These are phyloP conservation scores for Naganishia albida DNA, from an alignment of 1,284 basidiomycete species.

Conservation along the genomic window DNA sequence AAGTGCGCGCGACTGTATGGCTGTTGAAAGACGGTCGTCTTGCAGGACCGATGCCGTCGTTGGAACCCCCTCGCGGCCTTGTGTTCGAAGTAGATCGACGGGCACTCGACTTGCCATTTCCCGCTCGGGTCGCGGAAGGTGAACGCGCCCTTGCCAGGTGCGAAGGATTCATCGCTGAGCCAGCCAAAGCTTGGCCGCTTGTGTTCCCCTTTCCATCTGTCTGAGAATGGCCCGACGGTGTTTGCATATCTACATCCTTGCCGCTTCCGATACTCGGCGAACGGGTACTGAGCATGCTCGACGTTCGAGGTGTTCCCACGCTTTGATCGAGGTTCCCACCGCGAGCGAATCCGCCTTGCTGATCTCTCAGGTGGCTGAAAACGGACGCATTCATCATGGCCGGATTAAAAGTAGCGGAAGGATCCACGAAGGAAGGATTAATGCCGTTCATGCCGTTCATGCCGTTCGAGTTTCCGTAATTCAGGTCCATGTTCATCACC, in stretches of 20 bases:
- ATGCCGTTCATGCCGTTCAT: slow-evolving; percentile 14
- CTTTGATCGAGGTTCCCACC: slow-evolving; percentile 13
- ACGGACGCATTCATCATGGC: slow-evolving; percentile 10
- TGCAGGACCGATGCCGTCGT: slow-evolving; percentile 24
- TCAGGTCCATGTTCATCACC: slow-evolving; percentile 14
- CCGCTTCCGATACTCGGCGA: slow-evolving; percentile 20
- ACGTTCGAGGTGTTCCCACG: slow-evolving; percentile 9
- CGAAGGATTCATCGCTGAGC: slow-evolving; percentile 6
- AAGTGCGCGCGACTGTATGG: slow-evolving; percentile 16
- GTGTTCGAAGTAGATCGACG: slow-evolving; percentile 19
- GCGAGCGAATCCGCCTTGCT: neutral
- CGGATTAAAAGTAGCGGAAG: slow-evolving; percentile 4
- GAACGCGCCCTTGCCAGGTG: slow-evolving; percentile 15
- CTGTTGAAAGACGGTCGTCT: slow-evolving; percentile 25
- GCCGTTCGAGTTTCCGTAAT: slow-evolving; percentile 10
- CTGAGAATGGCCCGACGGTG: neutral
- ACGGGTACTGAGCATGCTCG: slow-evolving; percentile 25
- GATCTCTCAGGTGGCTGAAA: neutral
- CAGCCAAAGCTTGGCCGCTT: neutral
- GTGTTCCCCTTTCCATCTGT: neutral
- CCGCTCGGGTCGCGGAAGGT: slow-evolving; percentile 17
- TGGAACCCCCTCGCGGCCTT: neutral
- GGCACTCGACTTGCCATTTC: slow-evolving; percentile 8
- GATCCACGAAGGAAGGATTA: slow-evolving; percentile 18
- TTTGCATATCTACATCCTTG: slow-evolving; percentile 15